Evolutionary conservation across 345 rosid species (phyloP).

Genomic region (Jatropha curcas): DNA sequence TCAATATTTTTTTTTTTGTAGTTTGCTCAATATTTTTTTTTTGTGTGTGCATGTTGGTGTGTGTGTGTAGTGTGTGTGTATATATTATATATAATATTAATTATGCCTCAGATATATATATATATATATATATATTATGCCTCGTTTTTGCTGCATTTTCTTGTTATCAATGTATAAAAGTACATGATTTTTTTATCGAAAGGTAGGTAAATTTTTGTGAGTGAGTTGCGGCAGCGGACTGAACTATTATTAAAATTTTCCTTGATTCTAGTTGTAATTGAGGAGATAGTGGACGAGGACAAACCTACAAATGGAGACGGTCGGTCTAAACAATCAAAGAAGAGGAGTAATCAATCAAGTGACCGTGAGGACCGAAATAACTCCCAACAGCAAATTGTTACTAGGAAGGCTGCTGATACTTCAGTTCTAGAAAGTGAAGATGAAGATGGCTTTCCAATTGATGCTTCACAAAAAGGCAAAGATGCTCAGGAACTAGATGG

Average conservation of each 20-base stretch:
- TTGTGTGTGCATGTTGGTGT: no score
- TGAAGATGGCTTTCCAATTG: constrained; percentile 91
- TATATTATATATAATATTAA: no score
- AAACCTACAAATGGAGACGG: constrained; percentile 41
- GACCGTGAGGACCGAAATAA: constrained; percentile 33
- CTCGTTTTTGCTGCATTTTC: not conserved
- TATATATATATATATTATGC: no score
- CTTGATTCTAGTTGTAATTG: constrained; percentile 59
- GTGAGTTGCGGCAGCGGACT: not conserved
- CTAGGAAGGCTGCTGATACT: constrained; percentile 27
- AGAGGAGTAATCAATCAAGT: constrained; percentile 38
- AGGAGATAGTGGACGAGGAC: constrained; percentile 88
- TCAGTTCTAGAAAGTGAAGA: constrained; percentile 76
- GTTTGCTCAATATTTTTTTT: no score
- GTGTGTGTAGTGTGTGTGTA: no score
- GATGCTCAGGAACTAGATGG: constrained; percentile 24
- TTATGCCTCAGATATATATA: no score
- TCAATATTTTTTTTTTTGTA: not conserved
- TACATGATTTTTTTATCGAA: not conserved
- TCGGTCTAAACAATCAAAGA: constrained; percentile 43
- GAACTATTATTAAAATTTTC: not conserved
- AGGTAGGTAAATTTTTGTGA: not conserved
- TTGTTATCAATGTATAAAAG: not conserved
- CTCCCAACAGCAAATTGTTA: constrained; percentile 41
- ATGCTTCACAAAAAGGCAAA: constrained; percentile 34